Base-by-base conservation (phyloP, 768 basidiomycete species). In the Hirschioporus abietinus region DNA sequence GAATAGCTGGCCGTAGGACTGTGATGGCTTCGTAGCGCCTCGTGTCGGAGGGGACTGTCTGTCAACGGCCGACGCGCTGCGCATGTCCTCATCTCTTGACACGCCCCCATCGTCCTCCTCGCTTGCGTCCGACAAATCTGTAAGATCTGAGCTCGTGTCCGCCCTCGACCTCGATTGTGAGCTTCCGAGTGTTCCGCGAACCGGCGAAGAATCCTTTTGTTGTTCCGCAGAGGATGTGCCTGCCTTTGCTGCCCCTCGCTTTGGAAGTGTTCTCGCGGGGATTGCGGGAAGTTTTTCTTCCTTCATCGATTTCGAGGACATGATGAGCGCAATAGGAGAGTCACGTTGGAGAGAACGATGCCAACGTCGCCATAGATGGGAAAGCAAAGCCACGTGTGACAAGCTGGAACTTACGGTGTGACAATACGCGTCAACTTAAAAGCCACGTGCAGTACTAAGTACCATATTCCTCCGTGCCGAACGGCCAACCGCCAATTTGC, bases 131-230 rank as follows among this genome's bases (percentile, higher is more conserved):
- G 60, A 34, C 30, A 25, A 25, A 25, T 61, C 60, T 61, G 24
- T 34, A 17, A 25, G 24, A 61, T 25, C 60, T 34, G 24, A 25
- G 24, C 60, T 23, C 30, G 24, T 61, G 30, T 15, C 20, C 60
- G 60, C 25, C 60, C 60, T 25, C 24, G 60, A 25, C 60, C 60
- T 61, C 30, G 60, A 61, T 23, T 17, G 60, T 24, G 24, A 34
- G 24, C 60, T 25, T 61, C 60, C 60, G 30, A 18, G 60, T 61
- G 25, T 25, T 25, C 25, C 30, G 60, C 42, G 60, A 61, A 61
- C 60, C 60, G 60, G 60, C 24, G 60, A 61, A 15, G 60, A 61
- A 6, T 34, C 30, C 60, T 25, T 3, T 17, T 25, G 60, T 15
- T 61, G 60, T 61, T 61, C 60, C 60, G 60, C 60, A 61, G 30